Conservation (phyloP, 75 land plant genomes). For the Cupressus sempervirens region DNA sequence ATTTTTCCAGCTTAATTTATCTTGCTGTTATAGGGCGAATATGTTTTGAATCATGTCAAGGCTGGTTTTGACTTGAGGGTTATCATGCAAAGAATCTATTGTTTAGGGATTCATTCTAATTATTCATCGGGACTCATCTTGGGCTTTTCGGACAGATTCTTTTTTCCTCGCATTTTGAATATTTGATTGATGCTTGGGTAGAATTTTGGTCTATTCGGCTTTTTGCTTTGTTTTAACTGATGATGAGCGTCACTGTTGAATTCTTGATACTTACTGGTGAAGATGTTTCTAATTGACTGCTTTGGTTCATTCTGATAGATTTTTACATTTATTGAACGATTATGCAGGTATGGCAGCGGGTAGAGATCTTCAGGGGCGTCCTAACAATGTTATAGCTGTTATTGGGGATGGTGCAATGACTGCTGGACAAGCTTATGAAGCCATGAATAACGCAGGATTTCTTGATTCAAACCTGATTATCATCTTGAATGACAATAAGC, state of each 20-base stretch:
- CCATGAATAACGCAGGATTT: conserved; percentile 87
- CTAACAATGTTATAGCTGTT: conserved; percentile 60
- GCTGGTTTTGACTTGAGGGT: neutral
- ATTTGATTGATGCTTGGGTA: neutral
- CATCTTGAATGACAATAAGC: conserved; percentile 73
- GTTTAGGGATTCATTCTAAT: neutral
- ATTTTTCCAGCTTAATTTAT: neutral
- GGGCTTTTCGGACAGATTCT: neutral
- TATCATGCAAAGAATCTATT: neutral
- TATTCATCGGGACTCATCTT: neutral
- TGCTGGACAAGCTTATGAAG: conserved; percentile 85
- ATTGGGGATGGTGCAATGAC: conserved; percentile 92
- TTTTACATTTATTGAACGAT: conserved; percentile 11
- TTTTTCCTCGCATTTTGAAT: neutral
- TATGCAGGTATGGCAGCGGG: conserved; percentile 83
- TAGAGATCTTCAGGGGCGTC: conserved; percentile 68
- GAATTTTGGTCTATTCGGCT: neutral
- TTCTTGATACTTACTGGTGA: neutral
- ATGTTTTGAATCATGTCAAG: neutral
- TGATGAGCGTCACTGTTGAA: neutral
- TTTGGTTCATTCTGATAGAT: conserved; percentile 1
- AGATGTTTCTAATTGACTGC: neutral
- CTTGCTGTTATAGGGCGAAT: neutral
- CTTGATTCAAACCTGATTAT: conserved; percentile 74
- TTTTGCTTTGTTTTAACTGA: neutral